Conservation (phyloP, 495 filamentous ascomycete species). For the Aspergillus sparsus region DNA sequence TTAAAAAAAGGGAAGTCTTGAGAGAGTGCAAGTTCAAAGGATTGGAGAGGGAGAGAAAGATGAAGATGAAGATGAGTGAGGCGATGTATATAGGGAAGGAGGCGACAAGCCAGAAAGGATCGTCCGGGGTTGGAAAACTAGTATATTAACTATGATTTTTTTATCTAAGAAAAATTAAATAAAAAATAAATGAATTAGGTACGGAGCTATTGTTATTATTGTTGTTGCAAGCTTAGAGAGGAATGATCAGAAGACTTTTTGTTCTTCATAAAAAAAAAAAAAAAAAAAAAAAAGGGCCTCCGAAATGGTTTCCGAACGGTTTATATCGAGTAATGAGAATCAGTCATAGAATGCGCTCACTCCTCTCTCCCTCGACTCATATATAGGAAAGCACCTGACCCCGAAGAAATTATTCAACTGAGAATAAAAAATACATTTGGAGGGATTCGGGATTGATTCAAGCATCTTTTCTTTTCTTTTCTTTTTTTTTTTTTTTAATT, state of each 20-base stretch:
- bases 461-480: background rate
- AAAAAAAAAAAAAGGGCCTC: slow-evolving; percentile 6
- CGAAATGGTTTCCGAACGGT: slow-evolving; percentile 20
- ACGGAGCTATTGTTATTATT: slow-evolving; percentile 5
- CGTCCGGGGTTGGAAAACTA: slow-evolving; percentile 20
- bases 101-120: slow-evolving; percentile 16
- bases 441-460: background rate
- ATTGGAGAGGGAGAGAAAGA: background rate
- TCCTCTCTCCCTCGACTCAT: background rate
- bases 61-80: background rate
- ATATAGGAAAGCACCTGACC: background rate
- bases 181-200: no score
- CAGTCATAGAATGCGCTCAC: slow-evolving; percentile 21
- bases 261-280: slow-evolving; percentile 1
- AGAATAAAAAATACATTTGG: background rate
- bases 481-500: background rate
- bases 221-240: background rate
- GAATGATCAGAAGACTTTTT: slow-evolving; percentile 1
- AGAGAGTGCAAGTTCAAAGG: background rate
- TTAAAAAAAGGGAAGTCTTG: background rate
- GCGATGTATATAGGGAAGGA: background rate
- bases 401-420: slow-evolving; percentile 4
- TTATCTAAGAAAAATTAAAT: no score
- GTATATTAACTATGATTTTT: no score
- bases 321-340: slow-evolving; percentile 29